Percentiles rank a stretch among this genome's conserved stretches.
Conservation (phyloP, 1,284 basidiomycete genomes). For the Ceratobasidium papillatum region DNA sequence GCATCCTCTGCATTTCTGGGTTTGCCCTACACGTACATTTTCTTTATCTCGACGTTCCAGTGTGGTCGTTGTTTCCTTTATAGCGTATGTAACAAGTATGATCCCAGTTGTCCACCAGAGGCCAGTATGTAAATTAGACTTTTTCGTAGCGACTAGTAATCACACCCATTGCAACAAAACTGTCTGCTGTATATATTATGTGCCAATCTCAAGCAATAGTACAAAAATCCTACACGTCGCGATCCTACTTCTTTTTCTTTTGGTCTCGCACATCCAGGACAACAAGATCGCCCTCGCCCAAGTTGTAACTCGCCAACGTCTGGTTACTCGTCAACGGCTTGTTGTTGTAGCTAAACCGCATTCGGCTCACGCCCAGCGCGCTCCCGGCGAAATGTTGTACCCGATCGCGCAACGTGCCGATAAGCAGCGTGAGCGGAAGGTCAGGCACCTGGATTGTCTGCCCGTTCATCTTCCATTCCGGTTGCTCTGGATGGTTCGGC, state of each 20-base stretch:
- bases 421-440: conserved; percentile 79
- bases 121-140: conserved; percentile 33
- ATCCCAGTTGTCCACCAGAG: neutral
- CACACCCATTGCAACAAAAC: conserved; percentile 13
- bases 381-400: conserved; percentile 77
- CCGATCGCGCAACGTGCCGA: conserved; percentile 87
- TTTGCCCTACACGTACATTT: conserved; percentile 24
- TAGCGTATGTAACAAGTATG: conserved; percentile 33
- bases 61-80: neutral
- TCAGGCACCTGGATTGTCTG: conserved; percentile 77
- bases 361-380: conserved; percentile 75
- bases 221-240: conserved; percentile 12
- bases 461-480: conserved; percentile 93
- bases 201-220: conserved; percentile 8
- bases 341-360: conserved; percentile 77
- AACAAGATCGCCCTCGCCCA: conserved; percentile 87
- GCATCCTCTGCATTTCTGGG: conserved; percentile 25
- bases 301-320: conserved; percentile 84
- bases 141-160: conserved; percentile 36
- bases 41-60: neutral
- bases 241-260: conserved; percentile 69
- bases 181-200: conserved; percentile 20
- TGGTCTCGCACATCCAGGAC: conserved; percentile 77
- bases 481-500: conserved; percentile 78
- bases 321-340: conserved; percentile 87